Base-by-base conservation (phyloP, 441 rosid genomes). In the Syzygium malaccense region DNA sequence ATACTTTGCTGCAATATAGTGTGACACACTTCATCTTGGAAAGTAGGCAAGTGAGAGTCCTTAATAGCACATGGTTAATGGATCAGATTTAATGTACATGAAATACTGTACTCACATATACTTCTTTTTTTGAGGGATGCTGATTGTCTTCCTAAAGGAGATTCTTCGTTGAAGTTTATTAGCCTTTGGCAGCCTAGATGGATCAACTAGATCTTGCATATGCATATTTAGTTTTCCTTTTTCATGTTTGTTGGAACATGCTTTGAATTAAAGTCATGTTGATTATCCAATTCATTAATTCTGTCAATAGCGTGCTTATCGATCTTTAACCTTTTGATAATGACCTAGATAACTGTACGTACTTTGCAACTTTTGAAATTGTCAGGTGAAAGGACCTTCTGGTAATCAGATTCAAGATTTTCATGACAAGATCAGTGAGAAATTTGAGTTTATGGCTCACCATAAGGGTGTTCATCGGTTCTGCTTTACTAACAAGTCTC, bases 401-500 rank as follows among this genome's bases (percentile, higher is more conserved):
- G 93, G 95, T 87, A 94, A 94, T 48, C 97, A 95, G 89, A 88
- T 96, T 88, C 94, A 94, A 20, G 96, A 96, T 90, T 93, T 92
- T 11, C 97, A 92, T 20, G 94, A 94, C 89, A 96, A 92, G 93
- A 92, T 88, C 86, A 96, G 95, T 66, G 97, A 96, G 90, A 96
- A 96, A 86, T 93, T 93, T 83, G 96, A 95, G 87, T 96, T 95
- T 87, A 91, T 92, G 88, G 94, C 95, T 66, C 94, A 66, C 75
- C 92, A 94, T 23, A 96, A 92, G 90, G 98, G 97, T 88, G 91
- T 96, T 11, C 93, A 96, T 86, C 95, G 90, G 11, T 96, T 96
- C 92, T 96, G 97, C 91, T 96, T 96, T 89, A 90, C 93, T 49
- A 96, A 94, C 92, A 94, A 90, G 90, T 95, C 98, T 86, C 98